Evolutionary conservation across 371 early-diverging fungal species (phyloP).

Genomic region (Mortierella sp.): DNA sequence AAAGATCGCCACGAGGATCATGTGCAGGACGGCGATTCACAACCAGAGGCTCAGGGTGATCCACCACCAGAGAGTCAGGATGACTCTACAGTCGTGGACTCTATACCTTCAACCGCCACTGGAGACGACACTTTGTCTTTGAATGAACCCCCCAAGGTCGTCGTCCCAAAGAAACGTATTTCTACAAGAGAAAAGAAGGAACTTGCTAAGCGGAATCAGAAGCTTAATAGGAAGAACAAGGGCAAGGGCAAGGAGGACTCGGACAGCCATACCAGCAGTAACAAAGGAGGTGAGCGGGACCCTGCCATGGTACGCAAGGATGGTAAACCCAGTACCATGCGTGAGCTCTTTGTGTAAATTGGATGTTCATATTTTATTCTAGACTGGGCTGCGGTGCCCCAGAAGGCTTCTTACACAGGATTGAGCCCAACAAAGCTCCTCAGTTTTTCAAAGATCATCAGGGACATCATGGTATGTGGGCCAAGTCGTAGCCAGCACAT

Average conservation of each 20-base stretch:
- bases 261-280: neutral
- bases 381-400: no score
- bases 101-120: neutral
- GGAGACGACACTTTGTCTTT: neutral
- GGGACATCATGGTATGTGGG: conserved; percentile 58
- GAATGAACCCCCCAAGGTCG: conserved; percentile 26
- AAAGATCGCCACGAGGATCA: no score
- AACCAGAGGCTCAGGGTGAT: no score
- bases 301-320: neutral
- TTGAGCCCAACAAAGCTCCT: conserved; percentile 53
- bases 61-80: neutral
- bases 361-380: no score
- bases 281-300: neutral
- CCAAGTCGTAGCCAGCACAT: conserved; percentile 59
- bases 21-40: no score
- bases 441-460: conserved; percentile 56
- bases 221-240: conserved; percentile 56
- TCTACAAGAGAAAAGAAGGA: conserved; percentile 56
- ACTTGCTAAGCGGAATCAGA: conserved; percentile 57
- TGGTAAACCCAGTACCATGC: conserved; percentile 42
- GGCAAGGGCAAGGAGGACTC: conserved; percentile 9
- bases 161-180: conserved; percentile 47
- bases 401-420: conserved; percentile 44
- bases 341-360: conserved; percentile 46
- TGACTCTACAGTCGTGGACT: neutral